These are phyloP conservation scores for Candida incommunis DNA, from an alignment of 805 yeast species.

Conservation along the genomic window DNA sequence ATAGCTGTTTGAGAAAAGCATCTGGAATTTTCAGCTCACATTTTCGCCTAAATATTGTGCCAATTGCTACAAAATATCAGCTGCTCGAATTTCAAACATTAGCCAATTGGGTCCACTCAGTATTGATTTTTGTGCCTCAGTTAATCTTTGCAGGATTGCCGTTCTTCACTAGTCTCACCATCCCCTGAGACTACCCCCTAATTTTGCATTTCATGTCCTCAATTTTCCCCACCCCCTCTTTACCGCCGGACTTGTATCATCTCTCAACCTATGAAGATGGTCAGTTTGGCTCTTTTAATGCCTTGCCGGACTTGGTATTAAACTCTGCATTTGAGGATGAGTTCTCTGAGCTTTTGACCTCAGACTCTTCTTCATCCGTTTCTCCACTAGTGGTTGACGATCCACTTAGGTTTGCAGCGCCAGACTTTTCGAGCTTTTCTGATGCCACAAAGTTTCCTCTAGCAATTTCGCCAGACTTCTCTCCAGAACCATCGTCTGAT, in stretches of 20 bases:
- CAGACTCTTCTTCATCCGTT: background rate
- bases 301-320: background rate
- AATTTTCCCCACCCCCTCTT: background rate
- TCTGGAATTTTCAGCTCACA: background rate
- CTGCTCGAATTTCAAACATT: background rate
- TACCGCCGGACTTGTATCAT: background rate
- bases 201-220: background rate
- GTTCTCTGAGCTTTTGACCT: background rate
- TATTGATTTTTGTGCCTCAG: background rate
- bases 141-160: background rate
- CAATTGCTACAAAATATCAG: background rate
- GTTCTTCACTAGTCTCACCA: background rate
- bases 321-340: background rate
- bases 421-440: background rate
- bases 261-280: background rate
- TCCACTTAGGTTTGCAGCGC: too few relatives aligned
- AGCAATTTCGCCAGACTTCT: background rate
- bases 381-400: background rate
- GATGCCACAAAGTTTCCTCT: background rate
- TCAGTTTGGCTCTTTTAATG: background rate
- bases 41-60: background rate
- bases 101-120: background rate
- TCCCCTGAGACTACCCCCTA: too few relatives aligned
- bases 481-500: background rate
- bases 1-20: background rate